These are phyloP conservation scores for Calonectria naviculata DNA, from an alignment of 2,329 filamentous ascomycete species.

Conservation along the genomic window DNA sequence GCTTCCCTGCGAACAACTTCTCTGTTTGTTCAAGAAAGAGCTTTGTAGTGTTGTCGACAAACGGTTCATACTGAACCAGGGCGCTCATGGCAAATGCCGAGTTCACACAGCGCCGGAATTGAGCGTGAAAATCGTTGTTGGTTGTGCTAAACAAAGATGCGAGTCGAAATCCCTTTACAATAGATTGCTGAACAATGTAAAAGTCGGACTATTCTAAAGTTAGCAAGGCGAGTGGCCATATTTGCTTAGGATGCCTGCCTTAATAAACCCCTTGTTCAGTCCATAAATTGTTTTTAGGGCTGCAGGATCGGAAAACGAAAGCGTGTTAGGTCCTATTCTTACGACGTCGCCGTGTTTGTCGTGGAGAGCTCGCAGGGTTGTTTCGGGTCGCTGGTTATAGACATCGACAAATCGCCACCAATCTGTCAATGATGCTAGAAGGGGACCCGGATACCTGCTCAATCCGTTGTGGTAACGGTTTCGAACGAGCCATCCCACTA, in stretches of 20 bases:
- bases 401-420: conserved; percentile 82
- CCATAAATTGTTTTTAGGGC: conserved; percentile 84
- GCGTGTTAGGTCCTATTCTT: conserved; percentile 76
- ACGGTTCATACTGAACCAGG: conserved; percentile 82
- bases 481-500: conserved; percentile 25
- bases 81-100: conserved; percentile 82
- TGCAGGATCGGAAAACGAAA: conserved; percentile 80
- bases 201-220: conserved; percentile 73
- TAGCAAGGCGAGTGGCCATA: conserved; percentile 54
- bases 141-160: conserved; percentile 82
- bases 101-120: conserved; percentile 80
- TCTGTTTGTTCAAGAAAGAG: conserved; percentile 75
- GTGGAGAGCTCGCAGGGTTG: conserved; percentile 75
- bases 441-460: conserved; percentile 78
- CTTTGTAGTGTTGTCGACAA: conserved; percentile 80
- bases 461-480: conserved; percentile 64
- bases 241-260: conserved; percentile 60
- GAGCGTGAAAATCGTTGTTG: conserved; percentile 79
- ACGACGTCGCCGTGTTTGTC: conserved; percentile 79
- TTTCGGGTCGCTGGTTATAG: conserved; percentile 70
- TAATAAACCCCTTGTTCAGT: conserved; percentile 82
- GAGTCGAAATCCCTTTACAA: conserved; percentile 74
- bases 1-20: conserved; percentile 60
- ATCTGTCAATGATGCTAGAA: conserved; percentile 71
- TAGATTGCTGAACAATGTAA: conserved; percentile 81